Base-by-base conservation (phyloP, 2,329 filamentous ascomycete genomes). In the Epichloe uncinata region DNA sequence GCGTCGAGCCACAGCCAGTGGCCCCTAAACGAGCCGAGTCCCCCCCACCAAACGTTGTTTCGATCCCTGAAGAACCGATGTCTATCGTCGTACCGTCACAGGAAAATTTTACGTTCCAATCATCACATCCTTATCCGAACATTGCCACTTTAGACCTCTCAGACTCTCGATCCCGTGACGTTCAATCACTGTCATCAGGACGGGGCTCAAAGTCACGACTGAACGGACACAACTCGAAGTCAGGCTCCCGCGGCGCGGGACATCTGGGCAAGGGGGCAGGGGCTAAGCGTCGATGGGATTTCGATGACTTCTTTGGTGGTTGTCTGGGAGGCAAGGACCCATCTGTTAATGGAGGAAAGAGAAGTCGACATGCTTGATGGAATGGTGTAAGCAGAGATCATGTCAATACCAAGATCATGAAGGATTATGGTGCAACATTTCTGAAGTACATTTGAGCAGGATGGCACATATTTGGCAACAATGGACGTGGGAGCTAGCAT, bases 251-350 rank as follows among this genome's bases (percentile, higher is more conserved):
- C 34, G 54, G 62, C 48, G 58, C 58, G 16, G 58, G 64, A 55
- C 71, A 75, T 45, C 67, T 86, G 8, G 80, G 81, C 4, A 75
- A 75, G 52, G 81, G 79, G 6, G 78, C 83, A 8, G 85, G 85
- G 2, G 75, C 80, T 57, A 91, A 91, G 65, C 76, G 85, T 41
- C 78, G 84, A 58, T 75, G 87, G 57, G 84, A 85, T 57, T 77
- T 86, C 58, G 78, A 80, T 22, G 85, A 90, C 59, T 81, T 88
- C 49, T 89, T 89, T 61, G 84, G 87, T 7, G 78, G 79, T 48
- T 80, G 78, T 55, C 63, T 85, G 47, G 75, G 75, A 52, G 77
- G 77, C 42, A 84, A 83, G 60, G 83, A 87, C 53, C 63, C 72
- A 35, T 75, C 75, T 55, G 70, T 72, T 13, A 68, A 66, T 33